Evolutionary conservation across 257 asterid species (phyloP), one percentile per base, ranked within the genome.

Genomic region (Solanum medicagineum): DNA sequence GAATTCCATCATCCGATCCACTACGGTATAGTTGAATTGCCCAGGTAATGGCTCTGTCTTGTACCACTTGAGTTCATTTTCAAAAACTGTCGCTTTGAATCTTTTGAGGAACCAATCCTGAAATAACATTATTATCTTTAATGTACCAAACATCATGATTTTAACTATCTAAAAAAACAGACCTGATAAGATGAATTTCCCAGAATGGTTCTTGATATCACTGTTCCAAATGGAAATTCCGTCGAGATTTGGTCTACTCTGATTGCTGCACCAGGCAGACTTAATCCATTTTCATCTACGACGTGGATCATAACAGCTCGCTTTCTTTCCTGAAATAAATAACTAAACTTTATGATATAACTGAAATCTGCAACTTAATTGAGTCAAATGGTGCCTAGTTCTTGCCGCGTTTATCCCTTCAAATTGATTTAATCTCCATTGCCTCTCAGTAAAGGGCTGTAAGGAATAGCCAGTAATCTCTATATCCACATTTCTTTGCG

Each of bases 81-180:
- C 95, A n/a, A 93, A 93, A 6, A 92, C 94, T 11, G 94, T 95
- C 9, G 94, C 94, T 16, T 94, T 93, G 63, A 93, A 94, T 66
- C 98, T 81, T 80, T 93, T 89, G 0, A 75, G 56, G 10, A 93
- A 94, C 96, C 95, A 93, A 3, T 84, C 84, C 93, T 91, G 90
- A 8, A 56, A 51, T 57, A 19, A 65, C 80, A 13, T 42, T 19
- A 7, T 66, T 24, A 12, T 20, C 60, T 20, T 3, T 1, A 36
- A 15, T 62, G 5, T 22, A 1, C 17, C 5, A 65, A 17, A 63
- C 13, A 10, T 36, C 42, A 17, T 51, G 8, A 32, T n/a, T 29
- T 53, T 69, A 53, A 68, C 60, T 11, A 44, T 16, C 2, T 40
- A n/a, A 26, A 22, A 20, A 26, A 44, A 47, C 9, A 32, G 56